phyloP scores from a whole-genome alignment of 2,329 filamentous ascomycete species.

The Whalleya microplaca region DNA sequence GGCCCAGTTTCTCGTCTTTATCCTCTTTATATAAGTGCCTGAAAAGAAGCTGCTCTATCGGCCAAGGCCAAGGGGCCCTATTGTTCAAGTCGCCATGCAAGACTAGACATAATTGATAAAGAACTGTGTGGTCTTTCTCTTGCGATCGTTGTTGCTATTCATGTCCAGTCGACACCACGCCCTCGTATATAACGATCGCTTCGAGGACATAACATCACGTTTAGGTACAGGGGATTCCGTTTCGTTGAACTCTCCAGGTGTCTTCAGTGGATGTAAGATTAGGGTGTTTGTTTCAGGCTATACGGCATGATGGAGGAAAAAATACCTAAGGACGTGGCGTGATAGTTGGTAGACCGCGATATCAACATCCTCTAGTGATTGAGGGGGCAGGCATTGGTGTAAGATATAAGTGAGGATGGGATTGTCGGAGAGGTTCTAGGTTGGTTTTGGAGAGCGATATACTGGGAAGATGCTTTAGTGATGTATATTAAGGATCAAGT shows the following conservation, averaged over 20 bases:
- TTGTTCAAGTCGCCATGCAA: conserved; percentile 32
- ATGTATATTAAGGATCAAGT: conserved; percentile 15
- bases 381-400: conserved; percentile 8
- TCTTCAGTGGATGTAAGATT: conserved; percentile 16
- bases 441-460: background rate
- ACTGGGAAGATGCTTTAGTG: background rate
- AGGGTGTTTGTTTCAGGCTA: conserved; percentile 19
- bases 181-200: conserved; percentile 17
- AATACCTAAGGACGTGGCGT: conserved; percentile 10
- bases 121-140: conserved; percentile 12
- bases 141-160: too few relatives aligned
- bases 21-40: too few relatives aligned
- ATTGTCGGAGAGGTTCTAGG: conserved; percentile 12
- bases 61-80: too few relatives aligned
- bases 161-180: conserved; percentile 19
- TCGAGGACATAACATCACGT: too few relatives aligned
- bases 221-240: conserved; percentile 21
- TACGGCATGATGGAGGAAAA: conserved; percentile 10
- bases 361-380: conserved; percentile 5
- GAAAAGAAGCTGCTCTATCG: too few relatives aligned
- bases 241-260: conserved; percentile 17
- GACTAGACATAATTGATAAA: conserved; percentile 11
- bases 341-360: conserved; percentile 13
- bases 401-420: conserved; percentile 13
- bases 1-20: conserved; percentile 26